These are phyloP conservation scores for Cyclocybe cylindracea DNA, from an alignment of 768 basidiomycete species.

Conservation along the genomic window DNA sequence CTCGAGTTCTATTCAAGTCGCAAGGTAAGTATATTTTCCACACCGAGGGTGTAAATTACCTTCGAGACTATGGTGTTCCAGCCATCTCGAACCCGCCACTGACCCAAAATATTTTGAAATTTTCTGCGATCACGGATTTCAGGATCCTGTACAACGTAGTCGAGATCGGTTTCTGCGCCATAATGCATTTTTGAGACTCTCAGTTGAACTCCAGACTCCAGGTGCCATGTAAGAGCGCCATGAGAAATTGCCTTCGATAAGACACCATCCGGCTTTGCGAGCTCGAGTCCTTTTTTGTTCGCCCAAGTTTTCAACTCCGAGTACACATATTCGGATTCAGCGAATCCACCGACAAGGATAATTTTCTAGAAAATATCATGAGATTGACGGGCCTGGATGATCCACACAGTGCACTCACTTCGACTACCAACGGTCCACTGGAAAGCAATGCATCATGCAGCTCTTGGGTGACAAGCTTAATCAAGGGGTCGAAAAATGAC, in stretches of 20 bases:
- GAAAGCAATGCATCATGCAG: conserved; percentile 1
- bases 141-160: conserved; percentile 7
- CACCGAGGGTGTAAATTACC: conserved; percentile 6
- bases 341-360: conserved; percentile 29
- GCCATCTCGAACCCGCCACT: conserved; percentile 3
- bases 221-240: conserved; percentile 29
- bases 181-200: conserved; percentile 26
- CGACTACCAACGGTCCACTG: neutral
- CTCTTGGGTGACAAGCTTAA: conserved; percentile 4
- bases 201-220: conserved; percentile 21
- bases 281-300: conserved; percentile 11
- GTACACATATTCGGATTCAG: conserved; percentile 26
- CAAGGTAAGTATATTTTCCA: neutral
- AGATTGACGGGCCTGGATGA: neutral
- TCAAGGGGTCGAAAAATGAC: conserved; percentile 9
- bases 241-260: conserved; percentile 28
- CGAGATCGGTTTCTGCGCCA: conserved; percentile 13
- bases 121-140: conserved; percentile 12
- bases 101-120: conserved; percentile 5
- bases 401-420: neutral
- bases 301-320: conserved; percentile 22
- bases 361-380: conserved; percentile 21
- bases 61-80: conserved; percentile 26
- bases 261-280: conserved; percentile 21
- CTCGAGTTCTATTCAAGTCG: conserved; percentile 3